These are phyloP conservation scores for Tylopilus intermedius DNA, from an alignment of 768 basidiomycete species.

Conservation along the genomic window DNA sequence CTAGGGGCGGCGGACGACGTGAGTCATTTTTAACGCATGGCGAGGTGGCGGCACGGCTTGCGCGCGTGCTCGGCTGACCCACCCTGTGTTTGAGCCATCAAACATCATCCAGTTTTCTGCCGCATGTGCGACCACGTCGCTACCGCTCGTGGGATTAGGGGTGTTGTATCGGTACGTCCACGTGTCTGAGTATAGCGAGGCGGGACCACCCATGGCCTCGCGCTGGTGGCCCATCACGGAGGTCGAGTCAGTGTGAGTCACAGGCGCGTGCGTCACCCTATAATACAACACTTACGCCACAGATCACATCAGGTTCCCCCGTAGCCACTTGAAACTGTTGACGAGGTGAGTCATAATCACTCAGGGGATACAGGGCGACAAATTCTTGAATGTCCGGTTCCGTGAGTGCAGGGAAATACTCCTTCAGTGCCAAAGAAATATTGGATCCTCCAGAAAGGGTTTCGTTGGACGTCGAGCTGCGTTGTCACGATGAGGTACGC, in stretches of 20 bases:
- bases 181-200: slow-evolving; percentile 30
- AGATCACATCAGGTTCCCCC: slow-evolving; percentile 46
- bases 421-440: slow-evolving; percentile 32
- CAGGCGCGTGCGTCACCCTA: neutral
- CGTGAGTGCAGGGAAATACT: slow-evolving; percentile 44
- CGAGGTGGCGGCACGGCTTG: neutral
- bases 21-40: slow-evolving; percentile 12
- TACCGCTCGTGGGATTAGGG: slow-evolving; percentile 39
- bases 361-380: slow-evolving; percentile 38
- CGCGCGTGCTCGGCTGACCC: slow-evolving; percentile 6
- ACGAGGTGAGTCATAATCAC: slow-evolving; percentile 38
- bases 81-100: slow-evolving; percentile 57
- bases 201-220: slow-evolving; percentile 42
- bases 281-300: slow-evolving; percentile 41
- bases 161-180: slow-evolving; percentile 63
- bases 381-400: slow-evolving; percentile 36
- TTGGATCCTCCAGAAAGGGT: slow-evolving; percentile 42
- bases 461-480: slow-evolving; percentile 57
- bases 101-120: slow-evolving; percentile 72
- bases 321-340: slow-evolving; percentile 44
- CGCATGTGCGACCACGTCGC: slow-evolving; percentile 40
- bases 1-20: slow-evolving; percentile 20
- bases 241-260: neutral
- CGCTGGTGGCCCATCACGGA: slow-evolving; percentile 26
- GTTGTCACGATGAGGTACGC: neutral